Evolutionary conservation across 805 yeast genomes (phyloP).

Genomic region (Kluyveromyces aestuarii): DNA sequence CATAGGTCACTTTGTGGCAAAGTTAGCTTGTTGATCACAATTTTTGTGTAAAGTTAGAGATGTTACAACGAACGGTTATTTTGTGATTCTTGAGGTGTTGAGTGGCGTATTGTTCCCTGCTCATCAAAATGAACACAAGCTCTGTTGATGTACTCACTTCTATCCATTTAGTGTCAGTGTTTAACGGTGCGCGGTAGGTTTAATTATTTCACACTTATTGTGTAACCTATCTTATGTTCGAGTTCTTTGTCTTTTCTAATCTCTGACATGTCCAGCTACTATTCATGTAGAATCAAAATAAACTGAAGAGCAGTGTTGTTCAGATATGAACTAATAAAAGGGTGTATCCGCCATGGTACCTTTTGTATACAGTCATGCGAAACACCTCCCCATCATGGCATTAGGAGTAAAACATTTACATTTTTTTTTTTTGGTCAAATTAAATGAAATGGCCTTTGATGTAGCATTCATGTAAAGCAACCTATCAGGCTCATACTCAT

Average conservation of each 20-base stretch:
- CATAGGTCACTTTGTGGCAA: neutral
- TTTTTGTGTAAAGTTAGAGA: neutral
- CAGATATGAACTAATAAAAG: no score
- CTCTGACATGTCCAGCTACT: no score
- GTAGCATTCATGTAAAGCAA: no score
- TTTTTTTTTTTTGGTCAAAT: no score
- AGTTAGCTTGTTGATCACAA: neutral
- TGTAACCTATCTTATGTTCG: neutral
- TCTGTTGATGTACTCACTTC: neutral
- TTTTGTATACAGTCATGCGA: no score
- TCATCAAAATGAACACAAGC: neutral
- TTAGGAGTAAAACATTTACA: no score
- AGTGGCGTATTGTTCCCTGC: neutral
- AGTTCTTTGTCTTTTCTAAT: neutral
- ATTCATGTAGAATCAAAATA: no score
- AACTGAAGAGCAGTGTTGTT: no score
- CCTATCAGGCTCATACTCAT: neutral
- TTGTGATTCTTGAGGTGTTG: neutral
- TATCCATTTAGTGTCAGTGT: neutral
- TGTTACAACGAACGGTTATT: neutral
- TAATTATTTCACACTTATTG: neutral
- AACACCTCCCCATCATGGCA: no score
- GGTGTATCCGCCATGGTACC: no score
- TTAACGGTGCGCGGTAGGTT: neutral
- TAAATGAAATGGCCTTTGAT: no score